phyloP scores from a whole-genome alignment of 2,329 filamentous ascomycete genomes.

The Elsinoe fawcettii region DNA sequence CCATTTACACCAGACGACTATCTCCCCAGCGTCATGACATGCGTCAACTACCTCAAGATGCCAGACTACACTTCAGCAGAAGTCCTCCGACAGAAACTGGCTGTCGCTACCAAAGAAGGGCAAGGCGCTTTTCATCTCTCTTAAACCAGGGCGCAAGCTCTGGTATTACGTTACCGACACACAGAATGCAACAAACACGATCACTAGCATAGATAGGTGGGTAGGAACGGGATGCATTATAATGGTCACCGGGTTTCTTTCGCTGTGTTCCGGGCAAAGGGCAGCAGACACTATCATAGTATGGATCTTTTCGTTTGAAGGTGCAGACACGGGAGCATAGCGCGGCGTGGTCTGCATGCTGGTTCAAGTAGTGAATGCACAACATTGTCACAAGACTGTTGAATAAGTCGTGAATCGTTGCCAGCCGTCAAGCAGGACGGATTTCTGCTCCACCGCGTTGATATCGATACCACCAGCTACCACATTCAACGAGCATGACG shows the following conservation, averaged over 20 bases:
- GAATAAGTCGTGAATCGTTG: too few species aligned
- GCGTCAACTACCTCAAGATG: constrained; percentile 97
- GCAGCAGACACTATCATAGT: constrained; percentile 1
- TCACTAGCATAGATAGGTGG: constrained; percentile 8
- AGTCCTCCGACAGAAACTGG: constrained; percentile 68
- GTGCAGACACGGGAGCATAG: neutral
- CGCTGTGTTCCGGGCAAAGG: neutral
- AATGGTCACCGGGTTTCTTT: neutral
- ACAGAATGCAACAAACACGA: neutral
- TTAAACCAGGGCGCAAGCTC: constrained; percentile 16
- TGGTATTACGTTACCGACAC: neutral
- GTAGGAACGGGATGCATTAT: constrained; percentile 14
- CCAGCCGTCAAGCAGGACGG: too few species aligned
- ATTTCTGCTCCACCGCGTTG: too few species aligned
- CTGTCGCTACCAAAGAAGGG: constrained; percentile 83
- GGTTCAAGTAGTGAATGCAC: constrained; percentile 6
- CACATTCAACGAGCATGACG: neutral
- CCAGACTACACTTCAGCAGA: constrained; percentile 82
- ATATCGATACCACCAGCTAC: neutral
- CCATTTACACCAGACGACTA: constrained; percentile 94
- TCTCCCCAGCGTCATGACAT: constrained; percentile 99
- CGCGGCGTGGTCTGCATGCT: neutral
- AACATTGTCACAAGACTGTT: too few species aligned
- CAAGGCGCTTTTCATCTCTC: constrained; percentile 91
- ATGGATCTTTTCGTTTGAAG: neutral